Base-by-base conservation (phyloP, 2,329 filamentous ascomycete genomes). In the Cytospora paraplurivora region DNA sequence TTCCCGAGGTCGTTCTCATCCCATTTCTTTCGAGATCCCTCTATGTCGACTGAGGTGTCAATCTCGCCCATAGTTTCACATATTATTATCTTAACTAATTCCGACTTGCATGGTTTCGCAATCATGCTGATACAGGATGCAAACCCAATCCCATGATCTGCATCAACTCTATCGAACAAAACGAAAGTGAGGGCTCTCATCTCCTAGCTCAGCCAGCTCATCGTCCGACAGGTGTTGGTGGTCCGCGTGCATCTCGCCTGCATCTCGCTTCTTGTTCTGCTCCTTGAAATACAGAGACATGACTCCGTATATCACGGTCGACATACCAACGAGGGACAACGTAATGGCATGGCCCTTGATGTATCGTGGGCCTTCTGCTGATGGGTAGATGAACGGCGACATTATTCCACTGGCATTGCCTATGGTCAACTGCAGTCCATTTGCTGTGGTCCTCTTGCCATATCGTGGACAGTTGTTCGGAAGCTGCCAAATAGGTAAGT, bases 341-440 rank as follows among this genome's bases (percentile, higher is more conserved):
- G 85, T 87, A 11, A 88, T 79, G 1, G 85, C 85, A 69, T 90
- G 86, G 6, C 87, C 87, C 38, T 79, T 79, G 44, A 85, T 76
- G 70, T 85, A 89, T n/a, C 84, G 79, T 1, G 86, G 86, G 0
- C 73, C 78, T 56, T 87, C 83, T 0, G 65, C 62, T 13, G 72
- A 76, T 5, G 79, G 76, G 67, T 83, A 83, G 60, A 90, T 85
- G 69, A 91, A 92, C 0, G 88, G 85, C 4, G 88, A 83, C 86
- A 92, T 88, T 67, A 93, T 88, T 2, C 90, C 90, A 12, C 86
- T 83, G 17, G 81, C 79, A 67, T 93, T 93, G 2, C 89, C 89
- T 59, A 88, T 82, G 0, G 85, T 90, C 41, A 92, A 77, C 72
- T 92, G 89, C 72, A 92, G 72, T 0, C 88, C 90, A 1, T 85